Base-by-base conservation (phyloP, 495 filamentous ascomycete species). In the Penicillium herquei region DNA sequence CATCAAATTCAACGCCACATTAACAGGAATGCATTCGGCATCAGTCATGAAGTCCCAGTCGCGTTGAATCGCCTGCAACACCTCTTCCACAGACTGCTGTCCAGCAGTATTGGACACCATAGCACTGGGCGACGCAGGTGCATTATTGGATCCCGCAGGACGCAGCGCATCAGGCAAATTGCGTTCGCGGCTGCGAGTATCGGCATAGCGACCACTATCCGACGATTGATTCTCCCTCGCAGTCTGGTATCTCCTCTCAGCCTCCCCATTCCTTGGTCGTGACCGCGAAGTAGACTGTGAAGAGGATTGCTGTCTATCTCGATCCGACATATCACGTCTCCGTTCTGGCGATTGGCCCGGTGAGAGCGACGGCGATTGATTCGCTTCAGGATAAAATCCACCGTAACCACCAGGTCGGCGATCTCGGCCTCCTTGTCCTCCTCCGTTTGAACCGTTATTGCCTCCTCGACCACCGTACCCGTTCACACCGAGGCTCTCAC, bases 11-110 rank as follows among this genome's bases (percentile, higher is more conserved):
- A 99, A 77, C 17, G 95, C 92, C 32, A 96, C 83, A 67, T 97
- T 90, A 3, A 98, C 89, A 16, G 94, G 94, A 40, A 96, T 82
- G 68, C 92, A 97, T 59, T 91, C 85, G 45, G 87, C 85, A 62
- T 87, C 81, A 52, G 85, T 86, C 89, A 99, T 94, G 62, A 92
- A 88, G 53, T 87, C 85, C 93, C 93, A 99, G 64, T 95, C 90
- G 45, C 80, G 75, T 66, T 92, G 85, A 59, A 98, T 96, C 46
- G 89, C 78, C 33, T 79, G 71, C 11, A 91, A 68, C 40, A 90
- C 79, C 59, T 84, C 86, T 72, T 78, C 76, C 43, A 77, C 69
- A 31, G 73, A 71, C 54, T 74, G 71, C 30, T 73, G 26, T 30
- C 66, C 71, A 21, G 55, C 55, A 7, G 55, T 59, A 46, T 55